Evolutionary conservation across 2,329 filamentous ascomycete species (phyloP).

Genomic region (Diaporthe sp.): DNA sequence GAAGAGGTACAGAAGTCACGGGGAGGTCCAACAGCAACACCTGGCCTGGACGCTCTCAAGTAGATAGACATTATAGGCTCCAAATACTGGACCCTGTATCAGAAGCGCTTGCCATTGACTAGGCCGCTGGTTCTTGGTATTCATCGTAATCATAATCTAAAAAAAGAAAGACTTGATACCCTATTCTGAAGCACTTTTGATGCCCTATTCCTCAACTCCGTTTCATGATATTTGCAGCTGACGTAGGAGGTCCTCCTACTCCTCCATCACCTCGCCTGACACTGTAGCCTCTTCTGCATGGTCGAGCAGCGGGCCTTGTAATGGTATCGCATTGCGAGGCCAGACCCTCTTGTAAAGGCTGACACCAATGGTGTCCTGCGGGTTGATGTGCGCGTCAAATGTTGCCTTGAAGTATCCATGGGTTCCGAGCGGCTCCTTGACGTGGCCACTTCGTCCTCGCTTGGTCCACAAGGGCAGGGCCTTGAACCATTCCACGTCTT

Average conservation of each 20-base stretch:
- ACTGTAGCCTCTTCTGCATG: conserved; percentile 42
- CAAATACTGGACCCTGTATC: background rate
- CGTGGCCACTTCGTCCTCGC: conserved; percentile 86
- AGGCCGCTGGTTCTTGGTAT: conserved; percentile 19
- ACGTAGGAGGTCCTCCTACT: conserved; percentile 49
- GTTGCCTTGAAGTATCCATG: conserved; percentile 99
- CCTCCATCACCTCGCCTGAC: conserved; percentile 57
- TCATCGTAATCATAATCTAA: conserved; percentile 24
- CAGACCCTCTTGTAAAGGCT: conserved; percentile 90
- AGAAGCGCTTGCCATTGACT: conserved; percentile 2
- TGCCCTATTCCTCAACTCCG: conserved; percentile 36
- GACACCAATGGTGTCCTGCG: conserved; percentile 92
- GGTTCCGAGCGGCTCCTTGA: conserved; percentile 95
- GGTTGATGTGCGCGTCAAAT: conserved; percentile 96
- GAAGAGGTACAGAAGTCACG: conserved; percentile 68
- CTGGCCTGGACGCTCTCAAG: conserved; percentile 61
- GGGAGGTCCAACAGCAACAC: conserved; percentile 72
- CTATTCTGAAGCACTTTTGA: conserved; percentile 27
- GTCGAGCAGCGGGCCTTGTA: conserved; percentile 60
- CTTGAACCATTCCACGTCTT: conserved; percentile 98
- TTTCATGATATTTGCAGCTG: conserved; percentile 35
- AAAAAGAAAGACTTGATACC: background rate
- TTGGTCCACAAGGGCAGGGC: conserved; percentile 95
- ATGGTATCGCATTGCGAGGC: conserved; percentile 75
- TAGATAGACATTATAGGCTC: background rate